Percentiles rank a stretch among this genome's conserved stretches.
Evolutionary conservation across 192 early-diverging fungal species (phyloP).

Genomic region (Backusella psychrophila): DNA sequence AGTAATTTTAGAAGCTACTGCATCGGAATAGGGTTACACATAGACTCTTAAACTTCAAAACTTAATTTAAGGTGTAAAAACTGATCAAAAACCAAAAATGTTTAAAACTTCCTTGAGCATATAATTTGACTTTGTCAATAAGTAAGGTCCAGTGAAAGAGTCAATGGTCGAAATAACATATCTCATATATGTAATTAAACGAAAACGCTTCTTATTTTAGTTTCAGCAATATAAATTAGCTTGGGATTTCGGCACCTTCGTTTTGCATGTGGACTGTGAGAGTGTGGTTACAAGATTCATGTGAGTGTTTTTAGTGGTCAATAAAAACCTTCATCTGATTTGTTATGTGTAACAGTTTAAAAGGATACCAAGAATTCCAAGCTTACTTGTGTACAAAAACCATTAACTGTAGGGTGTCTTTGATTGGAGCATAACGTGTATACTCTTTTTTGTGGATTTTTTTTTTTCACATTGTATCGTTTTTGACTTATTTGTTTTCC

Average conservation of each 20-base stretch:
- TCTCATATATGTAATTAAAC: neutral
- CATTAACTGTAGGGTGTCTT: neutral
- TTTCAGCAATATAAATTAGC: neutral
- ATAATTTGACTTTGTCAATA: neutral
- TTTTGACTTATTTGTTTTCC: neutral
- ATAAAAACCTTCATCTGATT: neutral
- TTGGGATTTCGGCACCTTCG: neutral
- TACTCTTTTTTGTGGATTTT: neutral
- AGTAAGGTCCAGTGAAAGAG: neutral
- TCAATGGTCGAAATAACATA: neutral
- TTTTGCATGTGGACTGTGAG: neutral
- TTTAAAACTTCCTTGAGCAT: neutral
- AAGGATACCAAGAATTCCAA: neutral
- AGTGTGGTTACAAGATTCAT: conserved; percentile 6
- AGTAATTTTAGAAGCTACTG: neutral
- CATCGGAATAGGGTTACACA: neutral
- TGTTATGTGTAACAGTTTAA: neutral
- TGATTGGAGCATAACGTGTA: neutral
- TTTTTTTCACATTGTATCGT: neutral
- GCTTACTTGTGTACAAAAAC: neutral
- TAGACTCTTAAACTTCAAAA: neutral
- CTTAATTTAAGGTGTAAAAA: neutral
- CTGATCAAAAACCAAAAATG: neutral
- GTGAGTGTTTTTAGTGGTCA: neutral
- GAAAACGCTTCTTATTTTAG: neutral